phyloP scores from a whole-genome alignment of 306 rosid genomes.

The Erythrophleum fordii region DNA sequence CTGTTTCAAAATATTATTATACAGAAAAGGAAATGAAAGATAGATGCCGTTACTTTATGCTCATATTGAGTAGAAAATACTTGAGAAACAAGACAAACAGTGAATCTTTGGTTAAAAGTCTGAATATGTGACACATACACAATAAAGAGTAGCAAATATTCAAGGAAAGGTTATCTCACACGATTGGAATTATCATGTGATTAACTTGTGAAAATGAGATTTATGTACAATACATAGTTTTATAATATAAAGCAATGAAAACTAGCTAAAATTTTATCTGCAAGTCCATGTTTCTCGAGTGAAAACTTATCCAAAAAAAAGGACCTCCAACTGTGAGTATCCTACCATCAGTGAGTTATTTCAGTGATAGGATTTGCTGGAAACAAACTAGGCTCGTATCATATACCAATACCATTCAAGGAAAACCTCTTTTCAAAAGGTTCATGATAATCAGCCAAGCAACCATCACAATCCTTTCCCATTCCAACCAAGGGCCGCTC shows the following conservation, averaged over 20 bases:
- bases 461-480: background rate
- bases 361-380: background rate
- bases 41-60: background rate
- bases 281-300: background rate
- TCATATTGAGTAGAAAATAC: background rate
- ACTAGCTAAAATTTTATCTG: slow-evolving; percentile 1
- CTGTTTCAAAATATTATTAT: slow-evolving; percentile 27
- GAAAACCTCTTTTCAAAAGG: background rate
- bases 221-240: background rate
- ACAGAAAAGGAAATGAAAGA: background rate
- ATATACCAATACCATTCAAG: background rate
- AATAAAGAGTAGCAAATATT: slow-evolving; percentile 1
- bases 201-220: background rate
- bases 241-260: background rate
- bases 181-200: slow-evolving; percentile 1
- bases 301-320: slow-evolving; percentile 17
- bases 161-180: slow-evolving; percentile 27
- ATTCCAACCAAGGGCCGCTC: background rate
- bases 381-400: background rate
- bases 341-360: slow-evolving; percentile 18
- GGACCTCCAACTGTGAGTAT: slow-evolving; percentile 24
- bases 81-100: background rate
- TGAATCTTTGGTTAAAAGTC: background rate
- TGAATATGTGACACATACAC: background rate
- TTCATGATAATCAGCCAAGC: slow-evolving; percentile 8